These are phyloP conservation scores for Eutrema heterophyllum DNA, from an alignment of 345 rosid genomes.

Conservation along the genomic window DNA sequence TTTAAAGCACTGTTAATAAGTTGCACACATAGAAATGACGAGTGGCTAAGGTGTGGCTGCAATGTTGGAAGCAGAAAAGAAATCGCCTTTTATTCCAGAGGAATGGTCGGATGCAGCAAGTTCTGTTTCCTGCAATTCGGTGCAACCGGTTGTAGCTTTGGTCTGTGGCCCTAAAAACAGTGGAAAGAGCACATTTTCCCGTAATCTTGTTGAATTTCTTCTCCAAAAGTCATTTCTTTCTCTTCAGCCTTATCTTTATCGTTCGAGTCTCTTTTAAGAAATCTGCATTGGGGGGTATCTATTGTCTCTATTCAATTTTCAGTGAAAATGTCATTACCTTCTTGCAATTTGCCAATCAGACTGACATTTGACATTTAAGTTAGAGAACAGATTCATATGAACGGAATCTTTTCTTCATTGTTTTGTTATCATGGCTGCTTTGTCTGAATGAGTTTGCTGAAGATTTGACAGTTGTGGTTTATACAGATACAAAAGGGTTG, in stretches of 20 bases:
- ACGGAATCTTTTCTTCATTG: background rate
- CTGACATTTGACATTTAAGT: background rate
- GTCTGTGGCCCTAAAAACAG: slow-evolving; percentile 80
- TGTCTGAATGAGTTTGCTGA: background rate
- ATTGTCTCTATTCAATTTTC: background rate
- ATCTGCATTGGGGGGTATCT: background rate
- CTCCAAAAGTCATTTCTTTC: slow-evolving; percentile 49
- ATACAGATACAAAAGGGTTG: slow-evolving; percentile 71
- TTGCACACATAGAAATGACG: background rate
- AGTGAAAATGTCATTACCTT: background rate
- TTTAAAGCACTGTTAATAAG: background rate
- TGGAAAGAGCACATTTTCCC: slow-evolving; percentile 90
- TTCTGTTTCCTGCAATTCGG: slow-evolving; percentile 45
- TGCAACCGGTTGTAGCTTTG: slow-evolving; percentile 48
- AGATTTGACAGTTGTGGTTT: slow-evolving; percentile 6
- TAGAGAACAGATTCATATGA: background rate
- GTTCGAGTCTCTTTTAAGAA: background rate
- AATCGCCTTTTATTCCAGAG: slow-evolving; percentile 47
- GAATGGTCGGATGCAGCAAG: slow-evolving; percentile 75
- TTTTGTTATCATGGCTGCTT: background rate
- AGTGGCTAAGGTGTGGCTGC: slow-evolving; percentile 21
- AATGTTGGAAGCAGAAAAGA: slow-evolving; percentile 35
- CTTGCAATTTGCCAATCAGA: background rate
- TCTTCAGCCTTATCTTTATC: background rate
- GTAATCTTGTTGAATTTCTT: slow-evolving; percentile 67